Evolutionary conservation across 2,329 filamentous ascomycete species (phyloP), one percentile per base, ranked within the genome.

Genomic region (Calycina herbarum): DNA sequence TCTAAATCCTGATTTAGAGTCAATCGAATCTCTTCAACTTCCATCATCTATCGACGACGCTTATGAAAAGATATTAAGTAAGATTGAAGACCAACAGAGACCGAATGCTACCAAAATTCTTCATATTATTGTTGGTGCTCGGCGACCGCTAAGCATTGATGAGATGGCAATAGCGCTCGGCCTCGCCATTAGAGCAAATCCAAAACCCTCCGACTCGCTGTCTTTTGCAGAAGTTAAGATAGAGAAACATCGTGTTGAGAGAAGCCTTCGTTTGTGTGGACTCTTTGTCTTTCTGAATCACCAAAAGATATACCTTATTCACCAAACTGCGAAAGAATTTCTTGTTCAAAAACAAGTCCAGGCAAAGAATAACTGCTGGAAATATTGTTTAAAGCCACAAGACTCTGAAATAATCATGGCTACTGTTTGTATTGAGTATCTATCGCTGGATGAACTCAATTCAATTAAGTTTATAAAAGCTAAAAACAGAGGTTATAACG

Each of bases 321-420:
- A 80, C 40, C 77, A 80, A 66, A 80, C 78, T 1, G 78, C 77
- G 0, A 78, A 71, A 62, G 77, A 79, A 56, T 79, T 79, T 65
- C 64, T 80, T 48, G 24, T 59, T 27, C 15, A 33, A 59, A 17
- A 27, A n/a, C 33, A 33, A 40, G 33, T 27, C 8, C 5, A n/a
- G 29, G 13, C 11, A 35, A n/a, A 11, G 20, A 38, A 38, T 40
- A 24, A 20, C 29, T 38, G 4, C 13, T 59, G 20, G 51, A 57
- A 31, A 20, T 15, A 57, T 57, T 57, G 24, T 57, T 31, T 57
- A 31, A 15, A 31, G 24, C 51, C 20, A 31, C 1, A 15, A 17
- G 51, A 31, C 13, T 57, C 51, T 27, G 24, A 57, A 57, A 57
- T 24, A 29, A 57, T 57, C 7, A 57, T 57, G 20, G 51, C 51